Evolutionary conservation across 352 stramenopile species (phyloP).

Genomic region (Globisporangium sylvaticum): DNA sequence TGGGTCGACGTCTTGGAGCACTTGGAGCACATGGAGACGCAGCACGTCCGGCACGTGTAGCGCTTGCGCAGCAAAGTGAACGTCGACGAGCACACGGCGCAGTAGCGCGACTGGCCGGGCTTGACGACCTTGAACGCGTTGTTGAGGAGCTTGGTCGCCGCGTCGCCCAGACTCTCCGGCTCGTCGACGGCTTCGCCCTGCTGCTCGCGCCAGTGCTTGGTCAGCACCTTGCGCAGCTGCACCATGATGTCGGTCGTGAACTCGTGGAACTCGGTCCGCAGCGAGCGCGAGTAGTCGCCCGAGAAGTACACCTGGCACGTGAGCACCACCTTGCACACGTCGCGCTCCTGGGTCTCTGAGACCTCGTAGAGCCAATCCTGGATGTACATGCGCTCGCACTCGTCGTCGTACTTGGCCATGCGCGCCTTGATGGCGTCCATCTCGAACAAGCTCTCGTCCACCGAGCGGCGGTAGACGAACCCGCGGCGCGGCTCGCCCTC

Average conservation of each 20-base stretch:
- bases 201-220: slow-evolving; percentile 52
- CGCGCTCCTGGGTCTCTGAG: slow-evolving; percentile 45
- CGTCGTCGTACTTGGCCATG: slow-evolving; percentile 39
- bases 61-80: slow-evolving; percentile 69
- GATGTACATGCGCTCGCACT: slow-evolving; percentile 50
- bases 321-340: slow-evolving; percentile 70
- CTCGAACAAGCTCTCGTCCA: slow-evolving; percentile 51
- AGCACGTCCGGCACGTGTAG: slow-evolving; percentile 51
- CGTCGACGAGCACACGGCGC: slow-evolving; percentile 47
- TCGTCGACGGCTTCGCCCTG: slow-evolving; percentile 14
- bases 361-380: slow-evolving; percentile 74
- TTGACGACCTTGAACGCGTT: slow-evolving; percentile 17
- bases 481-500: slow-evolving; percentile 28
- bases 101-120: slow-evolving; percentile 30
- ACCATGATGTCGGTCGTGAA: slow-evolving; percentile 57
- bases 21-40: slow-evolving; percentile 46
- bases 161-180: slow-evolving; percentile 12
- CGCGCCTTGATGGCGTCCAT: slow-evolving; percentile 37
- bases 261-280: slow-evolving; percentile 53
- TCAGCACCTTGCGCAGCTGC: slow-evolving; percentile 45
- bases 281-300: slow-evolving; percentile 22
- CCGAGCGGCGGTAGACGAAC: slow-evolving; percentile 71
- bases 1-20: slow-evolving; percentile 31
- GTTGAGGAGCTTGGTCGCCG: slow-evolving; percentile 23
- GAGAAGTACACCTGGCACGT: slow-evolving; percentile 57